Evolutionary conservation across 2,329 filamentous ascomycete genomes (phyloP).

Genomic region (Cordyceps tenuipes): DNA sequence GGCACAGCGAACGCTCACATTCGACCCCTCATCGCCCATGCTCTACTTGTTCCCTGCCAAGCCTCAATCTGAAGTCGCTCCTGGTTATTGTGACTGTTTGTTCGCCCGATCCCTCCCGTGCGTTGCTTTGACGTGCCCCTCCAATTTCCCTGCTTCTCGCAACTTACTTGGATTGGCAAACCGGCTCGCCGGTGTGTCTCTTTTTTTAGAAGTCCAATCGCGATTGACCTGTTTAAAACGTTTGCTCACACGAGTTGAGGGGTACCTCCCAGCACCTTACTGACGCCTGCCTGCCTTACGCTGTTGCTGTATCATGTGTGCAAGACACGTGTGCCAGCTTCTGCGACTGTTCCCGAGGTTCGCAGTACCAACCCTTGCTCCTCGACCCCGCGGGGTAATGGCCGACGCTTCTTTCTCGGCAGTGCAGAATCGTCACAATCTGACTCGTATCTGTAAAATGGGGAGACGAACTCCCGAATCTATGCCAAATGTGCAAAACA

Average conservation of each 20-base stretch:
- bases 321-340: not conserved
- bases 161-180: not conserved
- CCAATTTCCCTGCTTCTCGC: slow-evolving; percentile 1
- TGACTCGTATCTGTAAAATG: not conserved
- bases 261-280: not conserved
- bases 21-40: slow-evolving; percentile 7
- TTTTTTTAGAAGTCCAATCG: slow-evolving; percentile 8
- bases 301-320: not conserved
- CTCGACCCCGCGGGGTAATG: not conserved
- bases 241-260: slow-evolving; percentile 8
- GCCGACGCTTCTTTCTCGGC: not conserved
- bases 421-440: not conserved
- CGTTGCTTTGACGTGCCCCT: slow-evolving; percentile 8
- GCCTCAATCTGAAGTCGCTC: slow-evolving; percentile 9
- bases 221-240: slow-evolving; percentile 6
- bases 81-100: slow-evolving; percentile 2
- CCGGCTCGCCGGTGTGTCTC: not conserved
- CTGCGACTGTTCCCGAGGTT: slow-evolving; percentile 1
- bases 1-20: slow-evolving; percentile 1
- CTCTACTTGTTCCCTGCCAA: slow-evolving; percentile 1
- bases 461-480: not conserved
- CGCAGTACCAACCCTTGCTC: not conserved
- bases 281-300: not conserved
- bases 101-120: not conserved
- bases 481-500: too few species aligned